Conservation (phyloP, 2,329 filamentous ascomycete genomes). For the Epichloe festucae region DNA sequence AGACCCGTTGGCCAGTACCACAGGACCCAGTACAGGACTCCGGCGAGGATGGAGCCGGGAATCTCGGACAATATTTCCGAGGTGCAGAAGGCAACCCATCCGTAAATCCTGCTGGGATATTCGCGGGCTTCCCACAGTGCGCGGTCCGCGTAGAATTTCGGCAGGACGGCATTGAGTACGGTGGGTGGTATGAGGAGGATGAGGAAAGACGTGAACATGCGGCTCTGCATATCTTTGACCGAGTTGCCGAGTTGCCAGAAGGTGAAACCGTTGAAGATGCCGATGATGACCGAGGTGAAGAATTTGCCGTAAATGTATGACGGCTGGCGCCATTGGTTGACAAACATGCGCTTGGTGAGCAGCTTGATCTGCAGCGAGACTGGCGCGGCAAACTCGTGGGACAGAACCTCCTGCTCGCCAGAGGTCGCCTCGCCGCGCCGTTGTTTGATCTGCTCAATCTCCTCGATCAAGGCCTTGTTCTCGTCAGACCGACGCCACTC, state of each 20-base stretch:
- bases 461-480: conserved; percentile 41
- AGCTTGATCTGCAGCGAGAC: conserved; percentile 48
- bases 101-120: conserved; percentile 61
- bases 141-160: conserved; percentile 67
- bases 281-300: conserved; percentile 57
- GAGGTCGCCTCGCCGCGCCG: conserved; percentile 7
- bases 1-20: conserved; percentile 71
- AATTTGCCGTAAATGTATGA: conserved; percentile 67
- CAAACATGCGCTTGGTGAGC: conserved; percentile 58
- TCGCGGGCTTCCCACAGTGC: conserved; percentile 62
- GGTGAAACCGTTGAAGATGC: conserved; percentile 69
- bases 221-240: conserved; percentile 58
- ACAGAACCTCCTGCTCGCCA: conserved; percentile 11
- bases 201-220: conserved; percentile 61
- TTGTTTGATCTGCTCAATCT: conserved; percentile 49
- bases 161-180: conserved; percentile 59
- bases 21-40: conserved; percentile 55
- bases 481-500: conserved; percentile 58
- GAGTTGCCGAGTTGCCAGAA: conserved; percentile 57
- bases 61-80: conserved; percentile 63
- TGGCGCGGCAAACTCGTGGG: conserved; percentile 51
- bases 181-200: conserved; percentile 55
- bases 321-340: conserved; percentile 63
- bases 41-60: conserved; percentile 51
- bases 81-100: conserved; percentile 64